phyloP scores from a whole-genome alignment of 192 early-diverging fungal genomes.

The Linnemannia zychae region DNA sequence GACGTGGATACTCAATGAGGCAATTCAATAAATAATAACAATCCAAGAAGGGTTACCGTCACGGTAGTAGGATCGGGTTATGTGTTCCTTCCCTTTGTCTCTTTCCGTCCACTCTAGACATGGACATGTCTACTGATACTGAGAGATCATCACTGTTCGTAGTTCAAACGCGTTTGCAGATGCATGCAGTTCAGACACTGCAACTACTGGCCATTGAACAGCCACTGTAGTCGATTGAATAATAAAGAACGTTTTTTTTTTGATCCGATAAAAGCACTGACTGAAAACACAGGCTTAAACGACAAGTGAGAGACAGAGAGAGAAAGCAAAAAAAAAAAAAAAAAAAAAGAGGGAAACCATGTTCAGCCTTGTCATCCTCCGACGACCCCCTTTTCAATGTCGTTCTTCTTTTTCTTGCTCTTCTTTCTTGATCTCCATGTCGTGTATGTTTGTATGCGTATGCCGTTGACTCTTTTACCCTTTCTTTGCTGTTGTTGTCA shows the following conservation, averaged over 20 bases:
- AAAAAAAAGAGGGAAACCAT: not conserved
- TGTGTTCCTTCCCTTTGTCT: too few relatives aligned
- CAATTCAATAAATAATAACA: not conserved
- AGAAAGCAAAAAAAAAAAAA: too few relatives aligned
- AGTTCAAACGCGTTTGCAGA: too few relatives aligned
- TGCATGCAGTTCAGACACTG: too few relatives aligned
- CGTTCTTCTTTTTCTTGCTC: not conserved
- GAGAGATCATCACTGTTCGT: too few relatives aligned
- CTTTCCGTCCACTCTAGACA: too few relatives aligned
- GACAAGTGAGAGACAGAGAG: too few relatives aligned
- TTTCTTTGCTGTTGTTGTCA: not conserved
- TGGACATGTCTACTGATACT: too few relatives aligned
- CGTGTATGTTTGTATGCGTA: not conserved
- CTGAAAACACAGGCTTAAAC: not conserved
- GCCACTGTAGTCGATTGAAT: too few relatives aligned
- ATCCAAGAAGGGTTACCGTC: not conserved
- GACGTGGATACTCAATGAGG: constrained; percentile 3
- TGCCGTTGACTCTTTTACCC: not conserved
- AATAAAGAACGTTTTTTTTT: not conserved
- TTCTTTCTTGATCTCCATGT: not conserved
- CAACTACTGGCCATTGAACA: too few relatives aligned
- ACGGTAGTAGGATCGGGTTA: too few relatives aligned
- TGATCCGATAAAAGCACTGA: not conserved
- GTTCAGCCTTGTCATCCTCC: not conserved
- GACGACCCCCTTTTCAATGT: not conserved